Conservation (phyloP, 2,329 filamentous ascomycete genomes). For the Fusarium mexicanum region DNA sequence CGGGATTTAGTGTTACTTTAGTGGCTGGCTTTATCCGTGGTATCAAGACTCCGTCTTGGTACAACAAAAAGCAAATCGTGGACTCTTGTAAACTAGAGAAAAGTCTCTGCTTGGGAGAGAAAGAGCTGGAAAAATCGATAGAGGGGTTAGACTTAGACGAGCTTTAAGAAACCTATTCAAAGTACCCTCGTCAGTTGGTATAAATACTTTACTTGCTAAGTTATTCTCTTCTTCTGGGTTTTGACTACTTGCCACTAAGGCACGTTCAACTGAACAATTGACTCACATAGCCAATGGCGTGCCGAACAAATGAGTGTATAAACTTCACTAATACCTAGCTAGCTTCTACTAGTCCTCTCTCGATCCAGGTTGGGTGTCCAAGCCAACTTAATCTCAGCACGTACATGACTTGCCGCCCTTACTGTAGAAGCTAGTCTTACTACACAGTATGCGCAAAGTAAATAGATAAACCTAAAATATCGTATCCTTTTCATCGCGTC, state of each 20-base stretch:
- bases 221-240: neutral
- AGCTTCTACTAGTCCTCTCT: neutral
- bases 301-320: neutral
- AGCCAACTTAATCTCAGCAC: neutral
- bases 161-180: accelerated
- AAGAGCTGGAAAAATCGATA: neutral
- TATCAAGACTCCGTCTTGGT: neutral
- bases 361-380: neutral
- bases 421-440: neutral
- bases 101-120: neutral
- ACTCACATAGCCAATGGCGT: neutral
- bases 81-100: neutral
- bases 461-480: neutral
- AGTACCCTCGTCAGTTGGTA: neutral
- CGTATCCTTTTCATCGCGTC: neutral
- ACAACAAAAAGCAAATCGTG: neutral
- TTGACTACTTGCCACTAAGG: neutral
- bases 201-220: neutral
- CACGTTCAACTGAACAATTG: too few relatives aligned
- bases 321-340: neutral
- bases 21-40: neutral
- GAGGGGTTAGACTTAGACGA: neutral
- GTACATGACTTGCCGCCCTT: neutral
- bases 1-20: neutral
- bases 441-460: neutral